Percentiles rank a stretch among this genome's conserved stretches.
These are phyloP conservation scores for Aspergillus niger DNA, from an alignment of 2,329 filamentous ascomycete genomes.

Conservation along the genomic window DNA sequence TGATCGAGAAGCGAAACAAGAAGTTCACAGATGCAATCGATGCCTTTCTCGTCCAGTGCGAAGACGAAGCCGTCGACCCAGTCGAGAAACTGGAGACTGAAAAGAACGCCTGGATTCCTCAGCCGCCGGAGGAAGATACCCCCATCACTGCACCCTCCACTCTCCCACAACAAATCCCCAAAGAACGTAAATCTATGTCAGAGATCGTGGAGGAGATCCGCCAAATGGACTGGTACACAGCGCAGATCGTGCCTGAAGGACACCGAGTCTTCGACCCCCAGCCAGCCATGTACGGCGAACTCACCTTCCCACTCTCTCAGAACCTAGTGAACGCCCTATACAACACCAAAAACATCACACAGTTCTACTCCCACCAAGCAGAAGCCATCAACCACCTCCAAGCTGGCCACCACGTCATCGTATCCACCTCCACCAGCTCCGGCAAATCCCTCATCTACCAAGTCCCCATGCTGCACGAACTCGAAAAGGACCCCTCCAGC, in stretches of 20 bases:
- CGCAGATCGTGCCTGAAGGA: conserved; percentile 89
- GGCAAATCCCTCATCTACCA: conserved; percentile 99
- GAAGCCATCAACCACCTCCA: conserved; percentile 89
- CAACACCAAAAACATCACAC: conserved; percentile 82
- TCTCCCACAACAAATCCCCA: conserved; percentile 72
- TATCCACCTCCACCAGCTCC: conserved; percentile 92
- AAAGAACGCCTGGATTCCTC: conserved; percentile 64
- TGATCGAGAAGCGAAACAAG: conserved; percentile 86
- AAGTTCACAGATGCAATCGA: conserved; percentile 80
- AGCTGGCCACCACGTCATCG: conserved; percentile 81
- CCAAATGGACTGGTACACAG: conserved; percentile 80
- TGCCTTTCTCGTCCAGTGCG: conserved; percentile 73
- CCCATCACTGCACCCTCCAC: conserved; percentile 41
- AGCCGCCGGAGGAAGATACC: conserved; percentile 50
- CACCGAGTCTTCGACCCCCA: conserved; percentile 90
- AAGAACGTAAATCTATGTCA: conserved; percentile 74
- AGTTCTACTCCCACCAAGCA: conserved; percentile 87
- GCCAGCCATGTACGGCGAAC: conserved; percentile 75
- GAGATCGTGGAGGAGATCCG: conserved; percentile 87
- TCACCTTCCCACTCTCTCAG: conserved; percentile 85
- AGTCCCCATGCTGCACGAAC: conserved; percentile 81
- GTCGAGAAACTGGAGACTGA: conserved; percentile 64
- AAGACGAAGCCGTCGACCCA: conserved; percentile 64
- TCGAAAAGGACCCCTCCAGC: conserved; percentile 75
- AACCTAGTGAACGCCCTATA: conserved; percentile 93